Conservation (phyloP, 163 green algal species). For the Scenedesmus sp. region DNA sequence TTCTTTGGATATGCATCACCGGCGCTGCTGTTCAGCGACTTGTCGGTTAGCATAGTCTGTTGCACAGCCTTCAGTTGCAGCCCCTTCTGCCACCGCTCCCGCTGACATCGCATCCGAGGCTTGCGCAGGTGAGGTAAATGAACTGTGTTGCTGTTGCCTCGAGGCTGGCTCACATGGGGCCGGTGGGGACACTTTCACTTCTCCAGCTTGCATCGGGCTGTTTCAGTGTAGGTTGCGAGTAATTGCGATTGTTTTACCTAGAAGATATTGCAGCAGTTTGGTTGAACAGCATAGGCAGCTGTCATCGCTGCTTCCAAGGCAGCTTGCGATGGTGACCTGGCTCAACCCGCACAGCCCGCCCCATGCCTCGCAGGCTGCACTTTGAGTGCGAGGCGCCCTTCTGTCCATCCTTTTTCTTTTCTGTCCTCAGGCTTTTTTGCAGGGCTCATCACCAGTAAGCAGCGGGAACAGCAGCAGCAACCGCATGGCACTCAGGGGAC, state of each 20-base stretch:
- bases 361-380: background rate
- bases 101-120: background rate
- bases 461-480: background rate
- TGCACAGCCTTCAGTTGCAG: constrained; percentile 7
- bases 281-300: background rate
- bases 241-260: background rate
- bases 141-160: background rate
- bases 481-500: background rate
- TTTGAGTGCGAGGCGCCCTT: background rate
- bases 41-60: constrained; percentile 13
- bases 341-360: background rate
- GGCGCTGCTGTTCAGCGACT: background rate
- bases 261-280: background rate
- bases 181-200: background rate
- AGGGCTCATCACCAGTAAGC: background rate
- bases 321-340: background rate
- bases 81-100: background rate
- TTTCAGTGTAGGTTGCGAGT: background rate
- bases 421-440: background rate
- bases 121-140: background rate
- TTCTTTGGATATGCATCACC: background rate
- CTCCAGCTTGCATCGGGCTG: background rate
- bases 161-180: background rate
- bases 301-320: background rate
- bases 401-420: background rate